A percentile compares a stretch with the other conserved stretches of the same genome.
Conservation (phyloP, 345 rosid genomes). For the Psidium friedrichsthalianum region DNA sequence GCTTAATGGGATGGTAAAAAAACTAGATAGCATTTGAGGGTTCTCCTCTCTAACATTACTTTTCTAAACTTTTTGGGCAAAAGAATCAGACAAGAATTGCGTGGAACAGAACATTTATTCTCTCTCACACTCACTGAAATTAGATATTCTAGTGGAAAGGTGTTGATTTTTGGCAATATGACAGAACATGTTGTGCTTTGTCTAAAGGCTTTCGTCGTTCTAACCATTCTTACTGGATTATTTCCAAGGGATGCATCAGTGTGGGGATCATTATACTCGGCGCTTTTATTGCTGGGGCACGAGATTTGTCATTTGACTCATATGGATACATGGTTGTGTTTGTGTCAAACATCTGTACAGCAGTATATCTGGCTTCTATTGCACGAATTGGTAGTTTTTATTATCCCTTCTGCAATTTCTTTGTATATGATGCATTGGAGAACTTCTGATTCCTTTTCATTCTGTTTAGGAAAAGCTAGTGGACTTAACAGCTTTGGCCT, state of each 20-base stretch:
- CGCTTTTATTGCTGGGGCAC: conserved; percentile 90
- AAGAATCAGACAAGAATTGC: neutral
- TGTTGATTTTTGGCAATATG: neutral
- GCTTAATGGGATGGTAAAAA: neutral
- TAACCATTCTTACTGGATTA: neutral
- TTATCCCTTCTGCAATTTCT: neutral
- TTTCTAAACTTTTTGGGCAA: neutral
- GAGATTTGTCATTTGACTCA: conserved; percentile 87
- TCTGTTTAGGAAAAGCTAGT: conserved; percentile 71
- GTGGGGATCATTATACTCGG: conserved; percentile 83
- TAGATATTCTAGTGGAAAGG: neutral
- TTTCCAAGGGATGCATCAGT: conserved; percentile 28
- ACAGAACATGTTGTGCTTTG: neutral
- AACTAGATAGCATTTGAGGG: neutral
- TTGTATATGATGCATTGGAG: neutral
- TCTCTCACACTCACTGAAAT: neutral
- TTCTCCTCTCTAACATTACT: neutral
- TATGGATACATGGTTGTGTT: conserved; percentile 85
- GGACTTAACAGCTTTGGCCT: conserved; percentile 98
- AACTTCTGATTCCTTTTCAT: conserved; percentile 6
- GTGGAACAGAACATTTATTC: neutral
- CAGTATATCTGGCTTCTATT: conserved; percentile 87
- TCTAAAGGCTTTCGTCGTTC: neutral
- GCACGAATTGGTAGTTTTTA: conserved; percentile 63
- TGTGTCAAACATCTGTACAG: conserved; percentile 80